Conservation (phyloP, 371 early-diverging fungal genomes). For the Haplosporangium sp. region DNA sequence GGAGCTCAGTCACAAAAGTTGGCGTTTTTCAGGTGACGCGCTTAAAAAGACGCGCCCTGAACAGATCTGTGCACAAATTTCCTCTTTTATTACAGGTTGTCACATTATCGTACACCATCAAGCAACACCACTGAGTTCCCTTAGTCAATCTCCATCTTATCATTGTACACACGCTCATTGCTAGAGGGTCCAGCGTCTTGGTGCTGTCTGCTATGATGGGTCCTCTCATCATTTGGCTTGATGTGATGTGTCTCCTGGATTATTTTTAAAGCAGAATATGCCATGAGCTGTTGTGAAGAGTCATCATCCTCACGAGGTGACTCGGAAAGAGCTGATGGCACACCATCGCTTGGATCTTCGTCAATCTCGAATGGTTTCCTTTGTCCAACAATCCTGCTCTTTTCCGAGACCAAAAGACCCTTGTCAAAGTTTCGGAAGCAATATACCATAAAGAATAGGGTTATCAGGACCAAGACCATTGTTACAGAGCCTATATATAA, state of each 20-base stretch:
- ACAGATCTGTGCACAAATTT: too few species aligned
- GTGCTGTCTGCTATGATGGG: not conserved
- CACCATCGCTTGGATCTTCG: conserved; percentile 32
- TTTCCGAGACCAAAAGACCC: conserved; percentile 39
- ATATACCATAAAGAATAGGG: conserved; percentile 45
- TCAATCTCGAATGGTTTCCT: conserved; percentile 52
- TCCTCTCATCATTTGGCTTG: conserved; percentile 1
- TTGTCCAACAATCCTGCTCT: conserved; percentile 7
- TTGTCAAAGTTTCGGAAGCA: conserved; percentile 55
- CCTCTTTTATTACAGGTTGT: too few species aligned
- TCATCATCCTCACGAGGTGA: conserved; percentile 23
- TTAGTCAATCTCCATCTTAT: conserved; percentile 53
- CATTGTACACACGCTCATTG: conserved; percentile 15
- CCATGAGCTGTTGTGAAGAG: conserved; percentile 35
- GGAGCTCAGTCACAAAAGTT: too few species aligned
- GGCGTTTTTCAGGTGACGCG: too few species aligned
- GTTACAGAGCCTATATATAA: conserved; percentile 36
- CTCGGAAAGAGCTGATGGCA: conserved; percentile 26
- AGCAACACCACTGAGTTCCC: not conserved
- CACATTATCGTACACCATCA: too few species aligned
- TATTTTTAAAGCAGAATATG: conserved; percentile 45
- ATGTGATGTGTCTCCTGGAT: conserved; percentile 44
- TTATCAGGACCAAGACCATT: conserved; percentile 39
- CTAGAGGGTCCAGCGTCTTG: not conserved
- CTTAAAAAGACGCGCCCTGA: too few species aligned